phyloP scores from a whole-genome alignment of 108 stramenopile species.

The Fragilaria radians region DNA sequence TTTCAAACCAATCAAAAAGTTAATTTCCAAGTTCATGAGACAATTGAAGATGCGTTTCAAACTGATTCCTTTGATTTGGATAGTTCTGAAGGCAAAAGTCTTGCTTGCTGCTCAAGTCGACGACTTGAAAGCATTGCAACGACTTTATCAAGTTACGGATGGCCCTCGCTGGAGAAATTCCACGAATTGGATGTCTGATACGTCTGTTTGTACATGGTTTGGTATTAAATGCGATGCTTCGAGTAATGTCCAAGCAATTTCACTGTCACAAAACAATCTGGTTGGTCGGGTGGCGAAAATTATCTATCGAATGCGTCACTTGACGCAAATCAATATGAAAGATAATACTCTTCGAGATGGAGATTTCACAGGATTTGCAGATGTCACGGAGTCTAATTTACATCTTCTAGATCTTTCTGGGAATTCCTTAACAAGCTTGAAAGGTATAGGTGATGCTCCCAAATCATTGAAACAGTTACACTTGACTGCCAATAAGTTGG shows the following conservation, averaged over 20 bases:
- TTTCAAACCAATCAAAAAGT: too few relatives aligned
- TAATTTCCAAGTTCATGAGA: too few relatives aligned
- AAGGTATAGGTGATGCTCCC: constrained; percentile 24
- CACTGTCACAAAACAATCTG: constrained; percentile 50
- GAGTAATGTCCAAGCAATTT: constrained; percentile 34
- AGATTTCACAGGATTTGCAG: constrained; percentile 45
- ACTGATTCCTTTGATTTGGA: too few relatives aligned
- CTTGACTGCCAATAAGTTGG: constrained; percentile 47
- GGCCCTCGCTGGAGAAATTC: constrained; percentile 31
- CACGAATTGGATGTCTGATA: constrained; percentile 11
- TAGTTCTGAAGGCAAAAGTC: too few relatives aligned
- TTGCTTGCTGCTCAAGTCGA: too few relatives aligned
- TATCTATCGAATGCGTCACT: constrained; percentile 18
- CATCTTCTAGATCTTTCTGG: constrained; percentile 47
- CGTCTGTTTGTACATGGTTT: constrained; percentile 8
- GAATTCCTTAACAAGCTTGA: constrained; percentile 21
- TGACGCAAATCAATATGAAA: constrained; percentile 26
- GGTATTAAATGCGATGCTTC: constrained; percentile 6
- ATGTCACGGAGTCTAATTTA: constrained; percentile 30
- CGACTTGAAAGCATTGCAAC: constrained; percentile 22
- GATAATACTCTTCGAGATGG: constrained; percentile 51
- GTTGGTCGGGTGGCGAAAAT: constrained; percentile 31
- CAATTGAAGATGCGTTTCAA: too few relatives aligned
- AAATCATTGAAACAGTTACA: constrained; percentile 21
- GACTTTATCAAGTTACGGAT: constrained; percentile 28